Conservation (phyloP, 2,329 filamentous ascomycete genomes). For the Purpureocillium lavendulum region DNA sequence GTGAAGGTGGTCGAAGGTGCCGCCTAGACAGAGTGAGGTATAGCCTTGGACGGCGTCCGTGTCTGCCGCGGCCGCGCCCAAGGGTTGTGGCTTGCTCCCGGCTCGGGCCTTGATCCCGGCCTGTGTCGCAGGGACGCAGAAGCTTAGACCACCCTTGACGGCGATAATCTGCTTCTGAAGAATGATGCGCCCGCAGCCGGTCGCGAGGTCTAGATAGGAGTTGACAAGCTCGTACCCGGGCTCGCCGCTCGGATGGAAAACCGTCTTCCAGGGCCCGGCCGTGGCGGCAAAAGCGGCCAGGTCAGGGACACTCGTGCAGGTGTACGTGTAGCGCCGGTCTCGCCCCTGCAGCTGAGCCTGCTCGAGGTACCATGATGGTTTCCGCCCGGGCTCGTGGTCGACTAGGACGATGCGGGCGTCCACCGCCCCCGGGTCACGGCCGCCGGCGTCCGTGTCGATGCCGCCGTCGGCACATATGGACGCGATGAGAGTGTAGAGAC, state of each 20-base stretch:
- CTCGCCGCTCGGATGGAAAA: slow-evolving; percentile 61
- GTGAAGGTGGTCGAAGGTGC: slow-evolving; percentile 95
- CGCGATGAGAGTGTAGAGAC: slow-evolving; percentile 70
- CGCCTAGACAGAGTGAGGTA: slow-evolving; percentile 64
- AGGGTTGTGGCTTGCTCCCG: too few species aligned
- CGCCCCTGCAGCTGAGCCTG: slow-evolving; percentile 23
- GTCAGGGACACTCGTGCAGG: slow-evolving; percentile 31
- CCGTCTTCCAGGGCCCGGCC: slow-evolving; percentile 51
- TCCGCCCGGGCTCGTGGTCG: slow-evolving; percentile 39
- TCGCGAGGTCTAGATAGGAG: slow-evolving; percentile 37
- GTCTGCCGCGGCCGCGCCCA: background rate
- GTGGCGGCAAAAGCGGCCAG: slow-evolving; percentile 43
- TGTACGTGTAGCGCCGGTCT: slow-evolving; percentile 32
- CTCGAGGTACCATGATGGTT: slow-evolving; percentile 16
- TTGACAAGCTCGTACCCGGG: slow-evolving; percentile 50
- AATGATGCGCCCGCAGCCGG: slow-evolving; percentile 34
- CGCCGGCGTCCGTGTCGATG: slow-evolving; percentile 48
- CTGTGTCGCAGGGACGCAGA: slow-evolving; percentile 20
- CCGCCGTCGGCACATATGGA: slow-evolving; percentile 57
- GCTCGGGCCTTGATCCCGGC: too few species aligned
- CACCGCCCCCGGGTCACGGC: slow-evolving; percentile 55
- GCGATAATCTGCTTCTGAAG: slow-evolving; percentile 40
- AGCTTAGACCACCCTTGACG: slow-evolving; percentile 43
- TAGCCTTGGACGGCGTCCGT: slow-evolving; percentile 12
- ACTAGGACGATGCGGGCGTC: slow-evolving; percentile 70